Conservation (phyloP, 768 basidiomycete genomes). For the Lentinus brumalis region DNA sequence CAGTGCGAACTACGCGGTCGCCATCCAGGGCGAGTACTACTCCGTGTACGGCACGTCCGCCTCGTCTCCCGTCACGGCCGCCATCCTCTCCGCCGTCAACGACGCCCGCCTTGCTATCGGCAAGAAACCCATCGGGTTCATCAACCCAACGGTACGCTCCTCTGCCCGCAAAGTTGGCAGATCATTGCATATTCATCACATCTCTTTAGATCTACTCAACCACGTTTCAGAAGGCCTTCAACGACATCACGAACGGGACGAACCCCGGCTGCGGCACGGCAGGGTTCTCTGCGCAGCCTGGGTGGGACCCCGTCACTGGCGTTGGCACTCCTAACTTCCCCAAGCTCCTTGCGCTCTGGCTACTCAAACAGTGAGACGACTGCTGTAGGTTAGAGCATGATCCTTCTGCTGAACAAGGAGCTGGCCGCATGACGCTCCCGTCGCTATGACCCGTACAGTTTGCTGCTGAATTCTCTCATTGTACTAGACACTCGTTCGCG, state of each 20-base stretch:
- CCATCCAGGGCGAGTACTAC: conserved; percentile 32
- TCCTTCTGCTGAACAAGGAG: too few species aligned
- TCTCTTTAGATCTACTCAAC: conserved; percentile 22
- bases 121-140: conserved; percentile 41
- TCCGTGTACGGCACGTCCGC: conserved; percentile 40
- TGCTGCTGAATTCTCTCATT: too few species aligned
- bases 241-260: conserved; percentile 36
- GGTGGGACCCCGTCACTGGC: conserved; percentile 41
- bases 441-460: too few species aligned
- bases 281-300: conserved; percentile 32
- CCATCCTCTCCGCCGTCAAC: conserved; percentile 39
- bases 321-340: conserved; percentile 36
- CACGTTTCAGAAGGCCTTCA: conserved; percentile 27
- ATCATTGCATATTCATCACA: background rate
- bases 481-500: too few species aligned
- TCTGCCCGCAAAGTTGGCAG: background rate
- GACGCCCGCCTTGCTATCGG: conserved; percentile 38
- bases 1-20: conserved; percentile 36
- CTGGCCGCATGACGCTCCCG: too few species aligned
- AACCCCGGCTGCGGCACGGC: conserved; percentile 39
- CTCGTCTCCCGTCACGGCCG: conserved; percentile 36
- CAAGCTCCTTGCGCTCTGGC: conserved; percentile 10
- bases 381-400: background rate
- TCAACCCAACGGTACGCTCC: conserved; percentile 64
- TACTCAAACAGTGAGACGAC: conserved; percentile 12